These are phyloP conservation scores for Liriodendron chinense DNA, from an alignment of 164 flowering plant genomes.

Conservation along the genomic window DNA sequence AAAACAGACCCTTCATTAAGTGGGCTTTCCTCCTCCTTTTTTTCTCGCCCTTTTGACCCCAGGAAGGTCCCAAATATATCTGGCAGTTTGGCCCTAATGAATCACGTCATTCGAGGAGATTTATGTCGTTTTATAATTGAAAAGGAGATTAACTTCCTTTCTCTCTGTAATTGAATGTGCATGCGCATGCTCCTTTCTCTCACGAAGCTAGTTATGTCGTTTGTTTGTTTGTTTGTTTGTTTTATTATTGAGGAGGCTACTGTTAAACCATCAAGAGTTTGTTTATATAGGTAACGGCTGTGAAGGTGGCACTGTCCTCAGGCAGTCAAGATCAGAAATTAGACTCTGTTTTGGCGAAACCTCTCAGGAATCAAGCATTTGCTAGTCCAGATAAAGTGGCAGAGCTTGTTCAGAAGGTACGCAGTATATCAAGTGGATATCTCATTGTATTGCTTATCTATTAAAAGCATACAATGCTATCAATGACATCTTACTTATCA, in stretches of 20 bases:
- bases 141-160: too few species aligned
- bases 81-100: too few species aligned
- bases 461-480: not conserved
- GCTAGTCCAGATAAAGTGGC: conserved; percentile 92
- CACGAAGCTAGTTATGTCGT: too few species aligned
- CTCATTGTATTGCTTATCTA: not conserved
- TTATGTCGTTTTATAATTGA: too few species aligned
- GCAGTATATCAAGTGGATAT: not conserved
- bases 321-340: conserved; percentile 59
- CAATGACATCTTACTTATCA: not conserved
- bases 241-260: not conserved
- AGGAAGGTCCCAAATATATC: too few species aligned
- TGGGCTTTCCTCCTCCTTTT: too few species aligned
- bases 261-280: not conserved
- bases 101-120: too few species aligned
- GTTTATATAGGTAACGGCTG: conserved; percentile 75
- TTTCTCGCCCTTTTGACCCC: too few species aligned
- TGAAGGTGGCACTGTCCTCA: conserved; percentile 81
- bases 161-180: too few species aligned
- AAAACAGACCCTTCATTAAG: too few species aligned
- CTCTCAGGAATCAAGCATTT: conserved; percentile 91
- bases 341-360: conserved; percentile 60
- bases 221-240: too few species aligned
- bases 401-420: conserved; percentile 91
- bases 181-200: too few species aligned